phyloP scores from a whole-genome alignment of 2,329 filamentous ascomycete species.

The Pestalotiopsis sp. region DNA sequence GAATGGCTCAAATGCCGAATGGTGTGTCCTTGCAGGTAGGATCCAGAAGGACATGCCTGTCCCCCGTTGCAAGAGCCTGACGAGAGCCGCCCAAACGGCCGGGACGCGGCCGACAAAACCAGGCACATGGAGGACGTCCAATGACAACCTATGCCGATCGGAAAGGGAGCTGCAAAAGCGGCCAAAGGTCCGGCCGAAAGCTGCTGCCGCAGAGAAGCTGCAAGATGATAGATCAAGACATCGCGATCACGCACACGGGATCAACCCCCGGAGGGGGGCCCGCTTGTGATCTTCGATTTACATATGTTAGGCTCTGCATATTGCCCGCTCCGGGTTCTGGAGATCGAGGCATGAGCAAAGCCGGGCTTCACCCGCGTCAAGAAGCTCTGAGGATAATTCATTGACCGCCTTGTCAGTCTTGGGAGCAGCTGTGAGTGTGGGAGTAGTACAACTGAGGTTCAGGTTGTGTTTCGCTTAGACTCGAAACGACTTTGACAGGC shows the following conservation, averaged over 20 bases:
- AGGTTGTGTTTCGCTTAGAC: background rate
- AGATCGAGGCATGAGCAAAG: background rate
- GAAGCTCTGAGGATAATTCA: background rate
- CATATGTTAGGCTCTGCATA: background rate
- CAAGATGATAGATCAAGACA: slow-evolving; percentile 9
- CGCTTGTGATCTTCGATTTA: slow-evolving; percentile 1
- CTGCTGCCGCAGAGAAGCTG: background rate
- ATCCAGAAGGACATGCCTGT: background rate
- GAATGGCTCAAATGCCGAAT: background rate
- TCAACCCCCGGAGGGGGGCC: background rate
- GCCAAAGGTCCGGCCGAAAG: background rate
- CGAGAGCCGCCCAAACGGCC: background rate
- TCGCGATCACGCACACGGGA: slow-evolving; percentile 1
- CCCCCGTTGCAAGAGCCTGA: background rate
- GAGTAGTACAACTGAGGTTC: background rate
- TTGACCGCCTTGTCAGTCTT: background rate
- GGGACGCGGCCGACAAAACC: background rate
- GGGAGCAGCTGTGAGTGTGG: background rate
- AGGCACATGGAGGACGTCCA: background rate
- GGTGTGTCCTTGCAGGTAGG: background rate
- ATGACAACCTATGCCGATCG: background rate
- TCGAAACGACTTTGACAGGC: background rate
- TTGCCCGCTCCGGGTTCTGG: background rate
- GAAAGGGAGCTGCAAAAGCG: background rate
- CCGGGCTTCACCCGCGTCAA: background rate